These are phyloP conservation scores for Acanthamoeba quina DNA, from an alignment of 208 protist species.

Conservation along the genomic window DNA sequence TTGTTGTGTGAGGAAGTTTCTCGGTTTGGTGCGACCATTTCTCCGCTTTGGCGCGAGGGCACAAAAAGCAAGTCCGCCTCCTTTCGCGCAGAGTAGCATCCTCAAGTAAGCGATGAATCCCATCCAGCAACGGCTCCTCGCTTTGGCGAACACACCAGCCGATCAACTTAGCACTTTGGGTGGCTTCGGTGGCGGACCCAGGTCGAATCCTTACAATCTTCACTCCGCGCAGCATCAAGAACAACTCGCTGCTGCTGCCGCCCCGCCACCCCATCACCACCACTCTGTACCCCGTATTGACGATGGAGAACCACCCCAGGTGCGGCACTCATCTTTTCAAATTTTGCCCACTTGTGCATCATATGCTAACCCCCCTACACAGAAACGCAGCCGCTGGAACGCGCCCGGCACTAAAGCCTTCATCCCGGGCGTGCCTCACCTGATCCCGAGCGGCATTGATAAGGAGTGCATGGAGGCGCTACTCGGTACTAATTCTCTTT, in stretches of 20 bases:
- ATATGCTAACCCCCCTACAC: background rate
- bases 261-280: background rate
- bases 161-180: background rate
- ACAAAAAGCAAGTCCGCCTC: background rate
- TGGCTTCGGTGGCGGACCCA: background rate
- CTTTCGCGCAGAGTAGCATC: too few relatives aligned
- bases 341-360: background rate
- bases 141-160: constrained; percentile 25
- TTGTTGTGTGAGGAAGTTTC: too few relatives aligned
- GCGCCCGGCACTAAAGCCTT: constrained; percentile 60
- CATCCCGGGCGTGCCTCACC: constrained; percentile 38
- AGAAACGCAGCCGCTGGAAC: constrained; percentile 67
- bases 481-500: background rate
- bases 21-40: background rate
- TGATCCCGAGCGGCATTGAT: constrained; percentile 6
- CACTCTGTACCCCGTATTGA: background rate
- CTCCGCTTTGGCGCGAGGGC: background rate
- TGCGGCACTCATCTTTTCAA: background rate
- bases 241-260: background rate
- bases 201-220: constrained; percentile 38
- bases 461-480: constrained; percentile 66
- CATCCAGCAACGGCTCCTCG: constrained; percentile 12
- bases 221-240: constrained; percentile 31
- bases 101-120: background rate
- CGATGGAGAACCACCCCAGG: background rate